phyloP scores from a whole-genome alignment of 345 rosid genomes.

The Acer yangbiense region DNA sequence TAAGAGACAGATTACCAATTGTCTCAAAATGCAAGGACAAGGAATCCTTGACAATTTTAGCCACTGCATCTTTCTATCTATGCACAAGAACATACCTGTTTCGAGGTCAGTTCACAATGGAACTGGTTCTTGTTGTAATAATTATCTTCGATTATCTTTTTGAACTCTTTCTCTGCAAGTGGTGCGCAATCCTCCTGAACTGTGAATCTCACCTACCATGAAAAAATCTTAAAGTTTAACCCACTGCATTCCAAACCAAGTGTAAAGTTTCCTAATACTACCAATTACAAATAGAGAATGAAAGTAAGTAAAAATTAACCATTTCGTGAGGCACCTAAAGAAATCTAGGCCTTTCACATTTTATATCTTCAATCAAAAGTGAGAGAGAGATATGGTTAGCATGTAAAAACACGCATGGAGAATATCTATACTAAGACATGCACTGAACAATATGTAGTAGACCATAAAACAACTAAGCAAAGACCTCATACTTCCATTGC shows the following conservation, averaged over 20 bases:
- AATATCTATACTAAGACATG: background rate
- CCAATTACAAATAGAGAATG: background rate
- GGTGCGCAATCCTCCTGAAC: slow-evolving; percentile 30
- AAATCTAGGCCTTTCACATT: background rate
- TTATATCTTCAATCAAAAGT: background rate
- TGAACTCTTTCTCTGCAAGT: slow-evolving; percentile 28
- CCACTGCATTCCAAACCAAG: background rate
- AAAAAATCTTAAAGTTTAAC: background rate
- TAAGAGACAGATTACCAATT: slow-evolving; percentile 3
- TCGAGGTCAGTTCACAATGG: slow-evolving; percentile 24
- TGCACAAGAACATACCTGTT: slow-evolving; percentile 22
- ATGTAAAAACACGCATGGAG: background rate
- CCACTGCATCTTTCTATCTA: background rate
- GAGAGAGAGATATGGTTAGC: background rate
- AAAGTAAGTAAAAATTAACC: background rate
- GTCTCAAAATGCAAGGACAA: background rate
- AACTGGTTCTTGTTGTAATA: slow-evolving; percentile 33
- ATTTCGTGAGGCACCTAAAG: background rate
- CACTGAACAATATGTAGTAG: background rate
- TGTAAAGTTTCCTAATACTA: background rate
- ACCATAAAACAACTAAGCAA: background rate
- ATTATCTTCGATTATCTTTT: slow-evolving; percentile 31
- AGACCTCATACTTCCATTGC: background rate
- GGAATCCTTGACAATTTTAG: background rate
- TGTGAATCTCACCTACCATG: slow-evolving; percentile 32